Conservation (phyloP, 1,284 basidiomycete species). For the Takashimella tepidaria region DNA sequence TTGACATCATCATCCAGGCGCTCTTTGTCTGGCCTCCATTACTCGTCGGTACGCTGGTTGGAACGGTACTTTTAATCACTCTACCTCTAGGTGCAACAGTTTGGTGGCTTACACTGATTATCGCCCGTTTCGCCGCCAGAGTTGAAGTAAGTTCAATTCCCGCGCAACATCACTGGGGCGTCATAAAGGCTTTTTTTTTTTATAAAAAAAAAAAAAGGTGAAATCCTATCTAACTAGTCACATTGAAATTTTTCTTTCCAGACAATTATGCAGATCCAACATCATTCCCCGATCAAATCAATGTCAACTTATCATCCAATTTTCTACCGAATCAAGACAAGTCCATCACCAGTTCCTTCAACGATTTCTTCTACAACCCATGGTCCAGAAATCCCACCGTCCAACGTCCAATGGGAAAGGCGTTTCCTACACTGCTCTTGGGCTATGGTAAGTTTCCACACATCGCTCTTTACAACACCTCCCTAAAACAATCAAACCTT, state of each 20-base stretch:
- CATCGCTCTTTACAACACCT: neutral
- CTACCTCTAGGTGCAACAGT: slow-evolving; percentile 43
- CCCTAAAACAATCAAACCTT: neutral
- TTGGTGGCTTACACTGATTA: slow-evolving; percentile 46
- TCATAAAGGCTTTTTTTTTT: too few species aligned
- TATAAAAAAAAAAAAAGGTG: too few species aligned
- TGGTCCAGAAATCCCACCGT: neutral
- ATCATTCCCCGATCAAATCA: slow-evolving; percentile 28
- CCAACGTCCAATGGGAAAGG: slow-evolving; percentile 35
- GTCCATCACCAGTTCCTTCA: neutral
- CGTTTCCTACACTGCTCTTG: slow-evolving; percentile 42
- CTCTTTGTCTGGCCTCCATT: slow-evolving; percentile 44
- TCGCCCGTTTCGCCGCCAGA: slow-evolving; percentile 40
- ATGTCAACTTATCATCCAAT: slow-evolving; percentile 36
- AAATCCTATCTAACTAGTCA: too few species aligned
- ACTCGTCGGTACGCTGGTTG: slow-evolving; percentile 42
- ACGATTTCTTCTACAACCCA: neutral
- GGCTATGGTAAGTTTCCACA: slow-evolving; percentile 39
- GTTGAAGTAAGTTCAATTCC: slow-evolving; percentile 28
- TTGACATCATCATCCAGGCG: slow-evolving; percentile 21
- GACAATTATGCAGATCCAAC: slow-evolving; percentile 39
- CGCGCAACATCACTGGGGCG: neutral
- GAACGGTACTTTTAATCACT: slow-evolving; percentile 45
- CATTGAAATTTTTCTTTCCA: slow-evolving; percentile 5
- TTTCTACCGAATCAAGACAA: slow-evolving; percentile 26